Evolutionary conservation across 257 asterid species (phyloP).

Genomic region (Ocimum tenuiflorum): DNA sequence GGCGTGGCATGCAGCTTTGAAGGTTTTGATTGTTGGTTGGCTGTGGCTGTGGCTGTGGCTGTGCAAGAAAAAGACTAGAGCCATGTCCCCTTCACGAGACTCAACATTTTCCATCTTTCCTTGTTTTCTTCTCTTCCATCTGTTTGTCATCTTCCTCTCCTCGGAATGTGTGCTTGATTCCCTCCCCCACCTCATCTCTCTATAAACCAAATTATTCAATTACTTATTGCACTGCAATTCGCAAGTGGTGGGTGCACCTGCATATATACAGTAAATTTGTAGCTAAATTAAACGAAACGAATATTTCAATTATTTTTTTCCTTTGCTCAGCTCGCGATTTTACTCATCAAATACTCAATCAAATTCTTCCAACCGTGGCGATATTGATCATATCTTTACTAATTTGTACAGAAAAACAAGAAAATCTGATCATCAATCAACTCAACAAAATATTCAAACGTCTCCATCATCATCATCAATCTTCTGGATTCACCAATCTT

Average conservation of each 20-base stretch:
- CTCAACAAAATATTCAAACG: background rate
- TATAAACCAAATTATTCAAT: too few species aligned
- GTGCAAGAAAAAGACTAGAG: constrained; percentile 9
- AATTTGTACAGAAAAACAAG: background rate
- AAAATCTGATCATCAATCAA: background rate
- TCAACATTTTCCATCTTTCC: constrained; percentile 48
- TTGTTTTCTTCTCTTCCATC: constrained; percentile 43
- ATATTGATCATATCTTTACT: background rate
- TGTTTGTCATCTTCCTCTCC: constrained; percentile 48
- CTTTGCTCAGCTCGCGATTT: too few species aligned
- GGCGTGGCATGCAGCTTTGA: too few species aligned
- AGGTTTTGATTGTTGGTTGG: too few species aligned
- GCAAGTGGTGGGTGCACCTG: too few species aligned
- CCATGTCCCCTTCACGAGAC: constrained; percentile 41
- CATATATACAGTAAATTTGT: too few species aligned
- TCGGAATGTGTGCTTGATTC: constrained; percentile 51
- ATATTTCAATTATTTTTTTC: too few species aligned
- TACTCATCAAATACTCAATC: too few species aligned
- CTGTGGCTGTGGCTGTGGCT: too few species aligned
- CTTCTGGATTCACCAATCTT: too few species aligned
- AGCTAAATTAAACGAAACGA: too few species aligned
- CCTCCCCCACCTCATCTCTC: constrained; percentile 12
- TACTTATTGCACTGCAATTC: too few species aligned
- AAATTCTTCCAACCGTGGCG: background rate
- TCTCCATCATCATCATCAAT: background rate